Evolutionary conservation across 306 rosid species (phyloP).

Genomic region (Vigna unguiculata): DNA sequence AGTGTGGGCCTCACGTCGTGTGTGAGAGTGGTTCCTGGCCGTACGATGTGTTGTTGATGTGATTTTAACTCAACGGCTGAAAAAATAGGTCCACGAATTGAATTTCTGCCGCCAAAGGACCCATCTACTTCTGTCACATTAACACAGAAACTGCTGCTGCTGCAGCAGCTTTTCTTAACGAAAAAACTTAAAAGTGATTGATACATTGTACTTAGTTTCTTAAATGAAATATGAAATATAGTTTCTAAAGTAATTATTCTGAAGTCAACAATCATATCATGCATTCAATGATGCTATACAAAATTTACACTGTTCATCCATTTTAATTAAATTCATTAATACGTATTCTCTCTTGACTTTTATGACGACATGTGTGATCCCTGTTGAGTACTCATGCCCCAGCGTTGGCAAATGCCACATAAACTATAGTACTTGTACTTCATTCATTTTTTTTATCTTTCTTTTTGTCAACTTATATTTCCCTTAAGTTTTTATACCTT

Average conservation of each 20-base stretch:
- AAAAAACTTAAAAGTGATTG: too few relatives aligned
- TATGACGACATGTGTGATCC: neutral
- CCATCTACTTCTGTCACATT: slow-evolving; percentile 40
- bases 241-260: neutral
- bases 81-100: slow-evolving; percentile 46
- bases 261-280: neutral
- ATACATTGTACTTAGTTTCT: too few relatives aligned
- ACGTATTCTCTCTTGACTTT: neutral
- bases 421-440: too few relatives aligned
- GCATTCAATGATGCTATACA: too few relatives aligned
- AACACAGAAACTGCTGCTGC: neutral
- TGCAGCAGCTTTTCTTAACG: too few relatives aligned
- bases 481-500: neutral
- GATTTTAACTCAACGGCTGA: slow-evolving; percentile 49
- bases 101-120: slow-evolving; percentile 35
- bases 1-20: slow-evolving; percentile 35
- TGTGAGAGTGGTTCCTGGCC: slow-evolving; percentile 49
- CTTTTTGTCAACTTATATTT: too few relatives aligned
- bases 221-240: neutral
- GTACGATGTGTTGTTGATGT: slow-evolving; percentile 42
- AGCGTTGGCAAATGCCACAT: too few relatives aligned
- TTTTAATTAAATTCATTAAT: neutral
- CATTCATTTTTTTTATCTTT: neutral
- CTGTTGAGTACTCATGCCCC: too few relatives aligned
- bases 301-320: too few relatives aligned